A percentile compares a stretch with the other conserved stretches of the same genome.
phyloP scores from a whole-genome alignment of 495 filamentous ascomycete genomes.

The Mytilinidion resinicola region DNA sequence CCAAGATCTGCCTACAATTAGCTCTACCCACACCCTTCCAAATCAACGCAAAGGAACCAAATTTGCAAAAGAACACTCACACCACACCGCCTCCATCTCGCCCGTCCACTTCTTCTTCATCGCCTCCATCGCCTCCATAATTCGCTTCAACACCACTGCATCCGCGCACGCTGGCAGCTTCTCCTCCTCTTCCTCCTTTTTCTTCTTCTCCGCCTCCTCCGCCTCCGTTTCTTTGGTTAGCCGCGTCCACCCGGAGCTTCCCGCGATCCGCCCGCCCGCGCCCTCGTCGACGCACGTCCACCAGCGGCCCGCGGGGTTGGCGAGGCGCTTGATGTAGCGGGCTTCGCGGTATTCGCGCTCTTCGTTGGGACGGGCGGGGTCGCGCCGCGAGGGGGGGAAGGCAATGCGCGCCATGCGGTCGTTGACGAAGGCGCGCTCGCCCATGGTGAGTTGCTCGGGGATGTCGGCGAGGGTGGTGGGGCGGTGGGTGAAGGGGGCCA shows the following conservation, averaged over 20 bases:
- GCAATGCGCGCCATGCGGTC: conserved; percentile 31
- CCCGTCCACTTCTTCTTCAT: conserved; percentile 3
- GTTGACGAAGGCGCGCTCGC: conserved; percentile 27
- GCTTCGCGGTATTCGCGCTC: conserved; percentile 3
- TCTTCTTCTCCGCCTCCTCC: not conserved
- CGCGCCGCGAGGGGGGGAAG: conserved; percentile 27
- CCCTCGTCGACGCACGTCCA: conserved; percentile 18
- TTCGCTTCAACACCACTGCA: not conserved
- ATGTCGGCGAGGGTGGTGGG: not conserved
- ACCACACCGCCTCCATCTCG: conserved; percentile 7
- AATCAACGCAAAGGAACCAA: not conserved
- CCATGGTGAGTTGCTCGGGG: not conserved
- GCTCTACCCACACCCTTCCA: not conserved
- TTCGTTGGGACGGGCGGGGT: not conserved
- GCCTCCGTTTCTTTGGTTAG: no score
- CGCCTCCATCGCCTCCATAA: not conserved
- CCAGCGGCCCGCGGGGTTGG: not conserved
- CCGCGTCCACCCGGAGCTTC: conserved; percentile 2
- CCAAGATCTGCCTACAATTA: conserved; percentile 28
- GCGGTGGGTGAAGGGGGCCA: not conserved
- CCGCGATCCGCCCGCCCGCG: conserved; percentile 32
- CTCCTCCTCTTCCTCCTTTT: not conserved
- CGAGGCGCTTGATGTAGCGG: not conserved
- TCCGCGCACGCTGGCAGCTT: not conserved
- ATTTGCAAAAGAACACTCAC: not conserved